Base-by-base conservation (phyloP, 2,329 filamentous ascomycete species). In the Neophaeococcomyces aloes region DNA sequence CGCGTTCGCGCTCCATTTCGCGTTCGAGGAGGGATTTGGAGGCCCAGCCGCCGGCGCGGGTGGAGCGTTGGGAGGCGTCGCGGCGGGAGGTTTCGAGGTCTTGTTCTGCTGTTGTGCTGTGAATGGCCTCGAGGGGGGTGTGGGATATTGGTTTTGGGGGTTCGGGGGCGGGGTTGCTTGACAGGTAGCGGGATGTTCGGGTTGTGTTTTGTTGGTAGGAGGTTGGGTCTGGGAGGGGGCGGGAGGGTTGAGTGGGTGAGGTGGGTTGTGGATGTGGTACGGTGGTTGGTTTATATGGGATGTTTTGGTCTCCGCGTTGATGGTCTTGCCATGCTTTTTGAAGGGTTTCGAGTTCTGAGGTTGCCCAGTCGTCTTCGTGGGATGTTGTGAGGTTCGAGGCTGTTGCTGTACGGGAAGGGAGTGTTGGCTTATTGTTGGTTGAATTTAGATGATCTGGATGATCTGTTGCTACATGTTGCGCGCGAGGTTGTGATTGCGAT, bases 1-100 rank as follows among this genome's bases (percentile, higher is more conserved):
- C 74, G 13, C 77, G 70, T 56, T 81, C 78, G 15, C 75, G 72
- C 57, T 81, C 77, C 78, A 80, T 81, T 52, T 81, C 78, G 6
- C 76, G 71, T 55, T 80, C 76, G 3, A 81, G 66, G 1, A 81
- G 65, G 2, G 74, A 77, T 55, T 77, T 79, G n/a, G 69, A 72
- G 0, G 75, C 75, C 75, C 74, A 78, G 2, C 72, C 74, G 15
- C 69, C 72, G 10, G 74, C 74, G 49, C 72, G 72, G 23, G 76
- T 79, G 55, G 73, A 74, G 39, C 69, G 60, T 49, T 78, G 75
- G 0, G 74, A 69, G 1, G 69, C 70, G 21, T 48, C 35, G 13
- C 76, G 73, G 13, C 74, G 69, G 38, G 67, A 67, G 48, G 76
- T 73, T 52, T 78, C 74, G 8, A 64, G 66, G 34, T 74, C 70